A percentile compares a stretch with the other conserved stretches of the same genome.
Evolutionary conservation across 1,284 basidiomycete species (phyloP).

Genomic region (Leucoagaricus sp.): DNA sequence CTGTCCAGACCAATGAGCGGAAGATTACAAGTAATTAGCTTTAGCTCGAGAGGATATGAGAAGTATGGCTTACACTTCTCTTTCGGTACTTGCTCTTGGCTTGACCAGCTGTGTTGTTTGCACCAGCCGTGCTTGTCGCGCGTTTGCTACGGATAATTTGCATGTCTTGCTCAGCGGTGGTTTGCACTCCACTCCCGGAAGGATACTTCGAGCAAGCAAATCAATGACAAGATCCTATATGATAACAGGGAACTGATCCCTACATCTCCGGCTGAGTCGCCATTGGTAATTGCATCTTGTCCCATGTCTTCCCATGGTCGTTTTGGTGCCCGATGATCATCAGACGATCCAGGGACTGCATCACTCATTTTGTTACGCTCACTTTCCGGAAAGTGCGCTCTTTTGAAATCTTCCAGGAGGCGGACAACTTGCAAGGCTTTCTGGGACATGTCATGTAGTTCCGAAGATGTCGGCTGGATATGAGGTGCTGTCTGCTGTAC

Average conservation of each 20-base stretch:
- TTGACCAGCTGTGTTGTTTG: constrained; percentile 45
- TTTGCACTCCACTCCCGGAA: constrained; percentile 38
- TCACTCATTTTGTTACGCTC: constrained; percentile 29
- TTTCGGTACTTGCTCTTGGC: constrained; percentile 80
- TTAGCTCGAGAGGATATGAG: constrained; percentile 8
- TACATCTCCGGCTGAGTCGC: constrained; percentile 7
- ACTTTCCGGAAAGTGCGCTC: constrained; percentile 36
- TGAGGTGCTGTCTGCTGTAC: constrained; percentile 46
- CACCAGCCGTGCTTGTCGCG: constrained; percentile 58
- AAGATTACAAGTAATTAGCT: constrained; percentile 26
- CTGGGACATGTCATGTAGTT: constrained; percentile 67
- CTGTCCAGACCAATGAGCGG: constrained; percentile 45
- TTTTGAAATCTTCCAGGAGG: constrained; percentile 62
- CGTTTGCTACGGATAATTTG: constrained; percentile 77
- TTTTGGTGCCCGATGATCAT: constrained; percentile 62
- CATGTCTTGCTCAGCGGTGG: constrained; percentile 78
- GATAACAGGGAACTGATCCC: background rate
- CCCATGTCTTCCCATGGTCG: constrained; percentile 76
- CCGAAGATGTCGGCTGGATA: constrained; percentile 51
- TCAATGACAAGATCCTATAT: background rate
- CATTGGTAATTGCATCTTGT: constrained; percentile 34
- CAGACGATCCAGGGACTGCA: constrained; percentile 32
- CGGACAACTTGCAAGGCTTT: constrained; percentile 63
- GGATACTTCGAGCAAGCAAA: constrained; percentile 20
- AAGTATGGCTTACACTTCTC: constrained; percentile 60